Evolutionary conservation across 768 basidiomycete species (phyloP).

Genomic region (Mycena venus): DNA sequence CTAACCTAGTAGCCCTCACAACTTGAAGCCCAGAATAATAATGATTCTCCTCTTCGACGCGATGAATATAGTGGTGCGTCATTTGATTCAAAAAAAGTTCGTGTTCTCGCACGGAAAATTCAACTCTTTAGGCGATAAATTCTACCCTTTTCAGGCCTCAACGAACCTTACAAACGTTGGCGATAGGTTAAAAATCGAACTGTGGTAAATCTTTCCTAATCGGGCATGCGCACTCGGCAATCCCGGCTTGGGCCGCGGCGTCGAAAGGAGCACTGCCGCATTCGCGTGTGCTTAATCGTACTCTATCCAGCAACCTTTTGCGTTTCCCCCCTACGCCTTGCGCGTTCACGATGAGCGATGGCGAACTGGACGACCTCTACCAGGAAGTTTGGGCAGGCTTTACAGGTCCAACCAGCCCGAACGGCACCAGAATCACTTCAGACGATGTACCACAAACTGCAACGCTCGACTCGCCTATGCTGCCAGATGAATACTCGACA

Average conservation of each 20-base stretch:
- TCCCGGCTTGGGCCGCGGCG: neutral
- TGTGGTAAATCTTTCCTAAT: neutral
- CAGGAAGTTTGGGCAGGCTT: slow-evolving; percentile 66
- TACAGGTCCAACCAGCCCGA: slow-evolving; percentile 39
- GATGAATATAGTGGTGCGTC: too few relatives aligned
- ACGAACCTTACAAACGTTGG: too few relatives aligned
- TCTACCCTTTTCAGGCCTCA: too few relatives aligned
- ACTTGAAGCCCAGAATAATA: too few relatives aligned
- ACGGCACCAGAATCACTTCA: slow-evolving; percentile 52
- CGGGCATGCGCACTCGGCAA: neutral
- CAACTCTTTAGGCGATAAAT: too few relatives aligned
- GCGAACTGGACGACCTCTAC: slow-evolving; percentile 68
- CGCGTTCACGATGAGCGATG: slow-evolving; percentile 55
- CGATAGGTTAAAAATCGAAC: too few relatives aligned
- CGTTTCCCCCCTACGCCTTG: neutral
- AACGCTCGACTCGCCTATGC: slow-evolving; percentile 36
- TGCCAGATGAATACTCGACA: slow-evolving; percentile 19
- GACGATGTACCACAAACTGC: slow-evolving; percentile 53
- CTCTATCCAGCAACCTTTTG: neutral
- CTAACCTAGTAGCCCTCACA: too few relatives aligned
- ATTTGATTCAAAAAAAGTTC: too few relatives aligned
- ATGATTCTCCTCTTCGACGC: too few relatives aligned
- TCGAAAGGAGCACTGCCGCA: neutral
- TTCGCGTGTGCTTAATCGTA: neutral
- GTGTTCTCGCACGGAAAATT: too few relatives aligned